phyloP scores from a whole-genome alignment of 2,329 filamentous ascomycete genomes.

The Xylariales sp. region DNA sequence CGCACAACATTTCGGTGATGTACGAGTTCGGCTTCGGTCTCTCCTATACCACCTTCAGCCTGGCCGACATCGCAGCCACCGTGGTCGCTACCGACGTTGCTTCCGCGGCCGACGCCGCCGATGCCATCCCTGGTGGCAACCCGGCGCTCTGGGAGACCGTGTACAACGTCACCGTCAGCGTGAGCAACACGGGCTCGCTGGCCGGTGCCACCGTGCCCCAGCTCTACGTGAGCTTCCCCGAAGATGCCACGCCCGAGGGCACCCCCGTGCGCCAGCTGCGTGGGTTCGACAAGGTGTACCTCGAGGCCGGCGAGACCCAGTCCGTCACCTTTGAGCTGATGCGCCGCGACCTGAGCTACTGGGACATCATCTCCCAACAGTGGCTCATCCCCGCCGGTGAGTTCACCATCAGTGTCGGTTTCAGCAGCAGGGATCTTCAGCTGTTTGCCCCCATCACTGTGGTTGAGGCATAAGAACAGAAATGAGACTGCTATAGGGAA shows the following conservation, averaged over 20 bases:
- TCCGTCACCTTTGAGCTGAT: slow-evolving; percentile 68
- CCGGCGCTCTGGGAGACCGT: slow-evolving; percentile 62
- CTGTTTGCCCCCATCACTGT: slow-evolving; percentile 8
- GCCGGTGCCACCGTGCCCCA: slow-evolving; percentile 69
- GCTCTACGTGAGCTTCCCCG: slow-evolving; percentile 30
- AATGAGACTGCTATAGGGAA: no score
- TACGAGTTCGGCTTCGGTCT: slow-evolving; percentile 64
- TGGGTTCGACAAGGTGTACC: slow-evolving; percentile 72
- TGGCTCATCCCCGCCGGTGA: slow-evolving; percentile 46
- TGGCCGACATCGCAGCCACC: slow-evolving; percentile 22
- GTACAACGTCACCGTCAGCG: slow-evolving; percentile 60
- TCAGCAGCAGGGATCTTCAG: slow-evolving; percentile 14
- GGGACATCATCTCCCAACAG: slow-evolving; percentile 72
- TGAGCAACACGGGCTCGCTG: slow-evolving; percentile 65
- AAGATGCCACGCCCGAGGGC: slow-evolving; percentile 2
- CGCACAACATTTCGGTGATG: slow-evolving; percentile 51
- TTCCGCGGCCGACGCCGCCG: slow-evolving; percentile 2
- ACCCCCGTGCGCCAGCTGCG: slow-evolving; percentile 67
- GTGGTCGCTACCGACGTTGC: slow-evolving; percentile 1
- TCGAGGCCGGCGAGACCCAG: slow-evolving; percentile 61
- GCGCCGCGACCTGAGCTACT: slow-evolving; percentile 80
- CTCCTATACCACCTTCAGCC: slow-evolving; percentile 54
- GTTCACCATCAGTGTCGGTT: slow-evolving; percentile 14
- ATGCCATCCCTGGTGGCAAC: slow-evolving; percentile 58
- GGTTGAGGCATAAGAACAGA: slow-evolving; percentile 9